Base-by-base conservation (phyloP, 2,329 filamentous ascomycete species). In the Coccinonectria pachysandricola region DNA sequence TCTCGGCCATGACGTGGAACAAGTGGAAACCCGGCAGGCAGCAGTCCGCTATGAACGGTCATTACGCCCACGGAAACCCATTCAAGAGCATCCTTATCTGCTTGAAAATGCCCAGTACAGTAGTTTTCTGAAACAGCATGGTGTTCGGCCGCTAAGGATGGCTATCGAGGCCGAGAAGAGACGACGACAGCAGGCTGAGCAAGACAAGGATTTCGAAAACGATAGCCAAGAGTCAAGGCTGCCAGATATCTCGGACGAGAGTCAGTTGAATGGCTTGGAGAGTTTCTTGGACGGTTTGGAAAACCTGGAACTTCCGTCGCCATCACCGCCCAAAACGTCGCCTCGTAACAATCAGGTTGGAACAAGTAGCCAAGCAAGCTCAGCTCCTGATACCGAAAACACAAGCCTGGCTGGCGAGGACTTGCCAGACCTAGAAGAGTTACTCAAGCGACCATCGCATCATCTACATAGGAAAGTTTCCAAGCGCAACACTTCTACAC, bases 71-170 rank as follows among this genome's bases (percentile, higher is more conserved):
- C 61, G 71, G 12, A 75, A 74, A 34, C 69, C 69, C 1, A 75
- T 75, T 6, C 71, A 75, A 42, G 58, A 74, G 40, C 68, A 73
- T 22, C 71, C 71, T 4, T 75, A 75, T 35, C 49, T 66, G 5
- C 51, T 74, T 4, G 71, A 75, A 35, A 66, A 61, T 41, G 68
- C 60, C 1, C 60, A 64, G 15, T 74, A 73, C 43, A 64, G 61
- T 28, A 65, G 52, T 3, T 49, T 60, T 12, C 61, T 73, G 39
- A 68, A 64, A 40, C 60, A 62, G 4, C 68, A 69, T 30, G 71
- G 71, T 13, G 48, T 75, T 15, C 63, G 60, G 27, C 71, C 71
- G 1, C 42, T 74, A 17, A 59, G 59, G 27, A 50, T 70, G 20
- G 46, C 56, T 8, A 45, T 45, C 33, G 31, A 50, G 31, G 24